A percentile compares a stretch with the other conserved stretches of the same genome.
Evolutionary conservation across 2,329 filamentous ascomycete species (phyloP).

Genomic region (Fonsecaea pedrosoi): DNA sequence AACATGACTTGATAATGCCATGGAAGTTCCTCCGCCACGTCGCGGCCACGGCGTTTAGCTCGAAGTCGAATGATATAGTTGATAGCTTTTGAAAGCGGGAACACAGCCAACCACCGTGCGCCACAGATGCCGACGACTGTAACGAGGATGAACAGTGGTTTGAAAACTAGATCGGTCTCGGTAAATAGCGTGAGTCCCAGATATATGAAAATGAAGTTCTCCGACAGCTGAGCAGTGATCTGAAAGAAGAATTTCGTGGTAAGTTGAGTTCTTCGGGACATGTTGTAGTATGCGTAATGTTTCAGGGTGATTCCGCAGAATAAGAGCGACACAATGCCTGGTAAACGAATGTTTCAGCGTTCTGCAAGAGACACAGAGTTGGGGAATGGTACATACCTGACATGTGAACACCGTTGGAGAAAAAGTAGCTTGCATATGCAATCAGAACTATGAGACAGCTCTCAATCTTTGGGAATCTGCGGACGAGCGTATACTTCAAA

Average conservation of each 20-base stretch:
- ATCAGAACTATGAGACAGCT: constrained; percentile 93
- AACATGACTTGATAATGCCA: constrained; percentile 99
- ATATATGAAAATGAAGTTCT: constrained; percentile 99
- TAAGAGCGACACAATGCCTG: constrained; percentile 91
- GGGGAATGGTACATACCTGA: constrained; percentile 70
- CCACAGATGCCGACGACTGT: constrained; percentile 90
- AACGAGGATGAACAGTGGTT: constrained; percentile 92
- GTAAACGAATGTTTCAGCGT: constrained; percentile 29
- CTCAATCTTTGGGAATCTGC: constrained; percentile 93
- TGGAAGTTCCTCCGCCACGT: constrained; percentile 84
- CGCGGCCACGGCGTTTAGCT: constrained; percentile 74
- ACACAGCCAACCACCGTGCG: constrained; percentile 91
- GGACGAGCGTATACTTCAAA: constrained; percentile 92
- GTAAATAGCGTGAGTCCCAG: constrained; percentile 94
- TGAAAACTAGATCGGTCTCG: constrained; percentile 84
- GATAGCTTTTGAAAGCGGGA: constrained; percentile 85
- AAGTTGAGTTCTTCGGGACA: constrained; percentile 95
- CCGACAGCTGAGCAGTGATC: constrained; percentile 89
- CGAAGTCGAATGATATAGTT: constrained; percentile 93
- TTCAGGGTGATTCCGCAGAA: constrained; percentile 99
- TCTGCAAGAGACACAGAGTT: background rate
- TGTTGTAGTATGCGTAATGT: constrained; percentile 99
- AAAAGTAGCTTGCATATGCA: constrained; percentile 96
- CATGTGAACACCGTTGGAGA: constrained; percentile 93
- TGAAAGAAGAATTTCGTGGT: constrained; percentile 98